A percentile compares a stretch with the other conserved stretches of the same genome.
Evolutionary conservation across 1,284 basidiomycete genomes (phyloP).

Genomic region (Bondarzewia mesenterica): DNA sequence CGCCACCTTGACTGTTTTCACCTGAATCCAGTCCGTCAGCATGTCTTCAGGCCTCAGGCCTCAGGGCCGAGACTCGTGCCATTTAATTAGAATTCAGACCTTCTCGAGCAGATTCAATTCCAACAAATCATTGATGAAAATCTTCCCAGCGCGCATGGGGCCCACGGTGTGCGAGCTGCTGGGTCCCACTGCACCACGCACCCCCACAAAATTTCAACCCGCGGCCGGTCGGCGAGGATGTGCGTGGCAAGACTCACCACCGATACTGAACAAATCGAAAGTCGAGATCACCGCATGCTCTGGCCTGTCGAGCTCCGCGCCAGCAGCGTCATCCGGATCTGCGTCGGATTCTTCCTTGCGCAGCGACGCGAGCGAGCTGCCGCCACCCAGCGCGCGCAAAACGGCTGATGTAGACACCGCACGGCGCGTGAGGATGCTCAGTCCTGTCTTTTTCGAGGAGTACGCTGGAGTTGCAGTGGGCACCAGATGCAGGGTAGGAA

Average conservation of each 20-base stretch:
- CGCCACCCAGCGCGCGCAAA: too few species aligned
- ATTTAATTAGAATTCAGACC: slow-evolving; percentile 21
- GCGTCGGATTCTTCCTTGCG: background rate
- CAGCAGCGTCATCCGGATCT: background rate
- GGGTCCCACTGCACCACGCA: slow-evolving; percentile 36
- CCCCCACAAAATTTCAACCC: slow-evolving; percentile 1
- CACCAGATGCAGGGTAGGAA: background rate
- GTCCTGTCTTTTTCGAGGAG: background rate
- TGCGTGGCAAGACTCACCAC: slow-evolving; percentile 41
- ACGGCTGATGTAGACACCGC: background rate
- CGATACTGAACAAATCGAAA: slow-evolving; percentile 92
- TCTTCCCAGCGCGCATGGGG: slow-evolving; percentile 88
- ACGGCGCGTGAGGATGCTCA: background rate
- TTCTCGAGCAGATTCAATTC: slow-evolving; percentile 67
- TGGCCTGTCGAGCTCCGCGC: slow-evolving; percentile 21
- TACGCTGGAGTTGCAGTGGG: background rate
- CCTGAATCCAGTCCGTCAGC: slow-evolving; percentile 28
- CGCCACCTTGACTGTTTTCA: slow-evolving; percentile 77
- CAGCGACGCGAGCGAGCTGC: background rate
- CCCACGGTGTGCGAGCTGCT: slow-evolving; percentile 74
- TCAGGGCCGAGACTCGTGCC: slow-evolving; percentile 8
- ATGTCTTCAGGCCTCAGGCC: slow-evolving; percentile 3
- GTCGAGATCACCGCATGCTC: slow-evolving; percentile 92
- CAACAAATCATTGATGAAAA: slow-evolving; percentile 75
- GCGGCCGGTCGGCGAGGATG: background rate